phyloP scores from a whole-genome alignment of 352 stramenopile genomes.

The Phytophthora aleatoria region DNA sequence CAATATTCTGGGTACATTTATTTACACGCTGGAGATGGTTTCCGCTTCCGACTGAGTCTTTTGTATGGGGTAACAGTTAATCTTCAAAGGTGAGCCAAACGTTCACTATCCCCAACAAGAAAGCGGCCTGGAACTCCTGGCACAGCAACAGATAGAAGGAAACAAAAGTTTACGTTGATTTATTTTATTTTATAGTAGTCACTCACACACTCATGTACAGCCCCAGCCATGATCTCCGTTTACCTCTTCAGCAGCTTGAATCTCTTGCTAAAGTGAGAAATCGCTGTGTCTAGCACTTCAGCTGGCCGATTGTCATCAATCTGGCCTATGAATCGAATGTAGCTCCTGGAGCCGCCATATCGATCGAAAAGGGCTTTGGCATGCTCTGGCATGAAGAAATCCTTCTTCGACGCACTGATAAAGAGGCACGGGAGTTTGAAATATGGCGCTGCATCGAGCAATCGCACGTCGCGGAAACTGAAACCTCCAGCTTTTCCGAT shows the following conservation, averaged over 20 bases:
- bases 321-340: constrained; percentile 54
- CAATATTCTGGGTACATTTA: neutral
- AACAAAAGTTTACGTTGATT: neutral
- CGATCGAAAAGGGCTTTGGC: constrained; percentile 52
- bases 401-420: constrained; percentile 68
- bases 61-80: no score
- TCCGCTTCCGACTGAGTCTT: no score
- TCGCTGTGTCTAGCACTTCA: constrained; percentile 47
- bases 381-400: constrained; percentile 74
- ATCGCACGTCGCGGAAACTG: constrained; percentile 52
- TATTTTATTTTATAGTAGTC: neutral
- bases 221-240: constrained; percentile 19
- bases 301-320: constrained; percentile 69
- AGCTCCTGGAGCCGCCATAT: constrained; percentile 69
- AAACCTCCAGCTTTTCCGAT: constrained; percentile 70
- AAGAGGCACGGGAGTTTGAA: constrained; percentile 69
- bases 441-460: constrained; percentile 47
- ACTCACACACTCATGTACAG: neutral
- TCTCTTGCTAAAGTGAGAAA: constrained; percentile 43
- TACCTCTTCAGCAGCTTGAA: constrained; percentile 28
- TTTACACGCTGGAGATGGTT: no score
- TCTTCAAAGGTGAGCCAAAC: no score
- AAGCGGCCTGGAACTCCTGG: no score
- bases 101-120: no score
- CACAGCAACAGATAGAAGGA: neutral